These are phyloP conservation scores for Phyllostachys edulis DNA, from an alignment of 176 grass and related monocot genomes.

Conservation along the genomic window DNA sequence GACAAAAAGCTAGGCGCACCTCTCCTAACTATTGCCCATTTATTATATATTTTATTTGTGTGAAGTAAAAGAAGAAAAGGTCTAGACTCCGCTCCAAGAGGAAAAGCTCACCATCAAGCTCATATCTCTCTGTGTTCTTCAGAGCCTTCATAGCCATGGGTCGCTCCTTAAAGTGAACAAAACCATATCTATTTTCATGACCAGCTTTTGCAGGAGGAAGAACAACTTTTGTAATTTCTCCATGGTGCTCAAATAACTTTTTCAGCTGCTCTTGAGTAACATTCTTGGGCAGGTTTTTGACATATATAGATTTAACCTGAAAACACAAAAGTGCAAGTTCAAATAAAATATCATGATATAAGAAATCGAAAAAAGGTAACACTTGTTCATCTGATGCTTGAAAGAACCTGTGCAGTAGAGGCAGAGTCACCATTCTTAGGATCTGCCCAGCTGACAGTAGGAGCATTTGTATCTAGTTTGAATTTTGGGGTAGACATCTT, in stretches of 20 bases:
- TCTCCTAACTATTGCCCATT: too few species aligned
- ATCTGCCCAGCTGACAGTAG: constrained; percentile 87
- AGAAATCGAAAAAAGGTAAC: background rate
- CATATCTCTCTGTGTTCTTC: constrained; percentile 71
- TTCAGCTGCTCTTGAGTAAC: constrained; percentile 68
- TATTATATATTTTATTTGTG: too few species aligned
- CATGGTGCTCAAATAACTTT: constrained; percentile 73
- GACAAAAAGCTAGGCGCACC: background rate
- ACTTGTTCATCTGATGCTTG: constrained; percentile 12
- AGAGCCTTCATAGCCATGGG: constrained; percentile 79
- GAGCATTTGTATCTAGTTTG: constrained; percentile 77
- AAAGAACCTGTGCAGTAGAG: constrained; percentile 63
- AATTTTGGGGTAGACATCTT: constrained; percentile 82
- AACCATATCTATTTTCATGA: constrained; percentile 86
- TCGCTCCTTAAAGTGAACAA: constrained; percentile 86
- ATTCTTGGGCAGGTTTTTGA: constrained; percentile 89
- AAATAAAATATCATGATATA: constrained; percentile 11
- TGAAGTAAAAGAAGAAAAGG: too few species aligned
- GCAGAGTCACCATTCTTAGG: constrained; percentile 58
- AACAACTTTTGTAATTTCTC: constrained; percentile 80
- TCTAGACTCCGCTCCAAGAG: constrained; percentile 13
- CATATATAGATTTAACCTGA: constrained; percentile 86
- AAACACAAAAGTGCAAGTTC: constrained; percentile 16
- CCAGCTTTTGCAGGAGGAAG: constrained; percentile 81
- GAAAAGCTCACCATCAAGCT: constrained; percentile 63